These are phyloP conservation scores for Carpinus fangiana DNA, from an alignment of 306 rosid species.

Conservation along the genomic window DNA sequence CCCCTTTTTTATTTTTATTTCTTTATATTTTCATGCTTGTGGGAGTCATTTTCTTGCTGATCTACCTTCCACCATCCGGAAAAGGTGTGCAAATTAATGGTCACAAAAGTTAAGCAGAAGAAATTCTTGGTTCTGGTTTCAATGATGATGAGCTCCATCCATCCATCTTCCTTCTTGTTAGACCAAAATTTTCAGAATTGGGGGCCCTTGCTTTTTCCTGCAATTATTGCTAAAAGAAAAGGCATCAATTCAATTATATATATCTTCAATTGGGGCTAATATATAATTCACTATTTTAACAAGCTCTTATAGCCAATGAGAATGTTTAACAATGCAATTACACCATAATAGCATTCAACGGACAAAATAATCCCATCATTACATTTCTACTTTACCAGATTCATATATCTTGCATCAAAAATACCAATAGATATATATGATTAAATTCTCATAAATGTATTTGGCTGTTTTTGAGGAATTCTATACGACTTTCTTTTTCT, in stretches of 20 bases:
- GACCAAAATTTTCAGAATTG: constrained; percentile 19
- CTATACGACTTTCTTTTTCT: no score
- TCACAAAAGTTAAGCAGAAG: constrained; percentile 29
- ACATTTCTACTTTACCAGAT: neutral
- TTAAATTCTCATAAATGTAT: no score
- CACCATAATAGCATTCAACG: constrained; percentile 17
- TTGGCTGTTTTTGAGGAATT: no score
- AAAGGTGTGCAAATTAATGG: constrained; percentile 10
- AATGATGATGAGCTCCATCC: constrained; percentile 37
- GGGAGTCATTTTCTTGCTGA: constrained; percentile 33
- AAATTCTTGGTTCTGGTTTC: constrained; percentile 24
- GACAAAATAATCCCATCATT: constrained; percentile 20
- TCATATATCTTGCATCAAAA: neutral
- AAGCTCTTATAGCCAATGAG: constrained; percentile 14
- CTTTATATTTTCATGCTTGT: neutral
- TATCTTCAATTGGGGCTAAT: constrained; percentile 16
- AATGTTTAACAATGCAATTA: constrained; percentile 6
- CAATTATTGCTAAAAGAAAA: constrained; percentile 40
- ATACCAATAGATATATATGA: neutral
- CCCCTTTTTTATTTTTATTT: neutral
- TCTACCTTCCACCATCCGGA: constrained; percentile 19
- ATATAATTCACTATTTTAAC: constrained; percentile 1
- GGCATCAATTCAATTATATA: constrained; percentile 9
- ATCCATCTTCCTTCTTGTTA: constrained; percentile 31
- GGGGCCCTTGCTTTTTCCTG: constrained; percentile 33